These are phyloP conservation scores for Penicillium sp. DNA, from an alignment of 2,329 filamentous ascomycete genomes.

Conservation along the genomic window DNA sequence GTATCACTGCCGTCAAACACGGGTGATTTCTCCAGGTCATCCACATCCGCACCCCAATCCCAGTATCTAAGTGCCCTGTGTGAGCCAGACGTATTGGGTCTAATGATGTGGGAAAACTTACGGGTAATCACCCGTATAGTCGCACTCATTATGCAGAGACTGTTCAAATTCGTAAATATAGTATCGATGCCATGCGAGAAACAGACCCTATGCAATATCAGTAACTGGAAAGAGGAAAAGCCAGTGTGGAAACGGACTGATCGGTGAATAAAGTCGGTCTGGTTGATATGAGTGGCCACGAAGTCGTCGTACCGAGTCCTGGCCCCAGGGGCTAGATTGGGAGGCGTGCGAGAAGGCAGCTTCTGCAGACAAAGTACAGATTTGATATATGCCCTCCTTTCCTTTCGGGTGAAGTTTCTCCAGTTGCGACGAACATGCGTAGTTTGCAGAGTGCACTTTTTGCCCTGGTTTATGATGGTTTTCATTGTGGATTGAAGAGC, in stretches of 20 bases:
- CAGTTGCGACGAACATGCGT: constrained; percentile 27
- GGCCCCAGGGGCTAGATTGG: constrained; percentile 42
- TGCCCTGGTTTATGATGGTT: no score
- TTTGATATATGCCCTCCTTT: constrained; percentile 44
- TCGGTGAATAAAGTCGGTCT: constrained; percentile 46
- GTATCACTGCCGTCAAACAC: constrained; percentile 52
- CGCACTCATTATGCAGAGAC: constrained; percentile 37
- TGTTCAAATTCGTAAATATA: constrained; percentile 34
- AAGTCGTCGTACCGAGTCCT: constrained; percentile 52
- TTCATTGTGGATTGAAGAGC: no score
- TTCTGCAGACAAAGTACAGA: constrained; percentile 48
- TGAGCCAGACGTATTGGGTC: no score
- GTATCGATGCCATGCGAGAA: constrained; percentile 39
- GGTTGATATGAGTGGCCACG: constrained; percentile 50
- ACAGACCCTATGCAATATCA: constrained; percentile 26
- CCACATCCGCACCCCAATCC: constrained; percentile 46
- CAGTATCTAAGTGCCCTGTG: no score
- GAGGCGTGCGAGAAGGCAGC: constrained; percentile 37
- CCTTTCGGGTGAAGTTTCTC: constrained; percentile 30
- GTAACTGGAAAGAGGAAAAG: background rate
- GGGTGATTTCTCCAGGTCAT: constrained; percentile 41
- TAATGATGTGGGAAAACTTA: constrained; percentile 9
- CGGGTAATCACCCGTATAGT: constrained; percentile 38
- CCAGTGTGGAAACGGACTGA: constrained; percentile 27
- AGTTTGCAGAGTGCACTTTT: constrained; percentile 16